Percentiles rank a stretch among this genome's conserved stretches.
Conservation (phyloP, 1,139 yeast genomes). For the Debaryomyces coudertii region DNA sequence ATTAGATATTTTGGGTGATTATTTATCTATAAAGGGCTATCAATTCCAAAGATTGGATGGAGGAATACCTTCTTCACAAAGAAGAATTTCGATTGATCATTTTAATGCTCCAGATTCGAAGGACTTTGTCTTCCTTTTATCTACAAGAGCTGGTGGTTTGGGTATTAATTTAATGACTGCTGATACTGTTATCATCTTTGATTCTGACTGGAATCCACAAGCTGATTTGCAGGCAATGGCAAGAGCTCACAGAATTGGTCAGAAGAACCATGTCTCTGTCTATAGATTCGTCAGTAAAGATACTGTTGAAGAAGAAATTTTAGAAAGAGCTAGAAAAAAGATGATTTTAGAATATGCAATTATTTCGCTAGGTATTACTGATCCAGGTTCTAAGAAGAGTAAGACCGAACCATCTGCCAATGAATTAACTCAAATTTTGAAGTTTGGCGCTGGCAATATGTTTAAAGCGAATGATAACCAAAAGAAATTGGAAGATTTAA, state of each 20-base stretch:
- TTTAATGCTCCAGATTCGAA: constrained; percentile 92
- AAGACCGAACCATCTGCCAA: constrained; percentile 74
- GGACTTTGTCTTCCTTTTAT: constrained; percentile 86
- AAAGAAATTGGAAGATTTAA: constrained; percentile 91
- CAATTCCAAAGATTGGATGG: constrained; percentile 95
- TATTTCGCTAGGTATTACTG: constrained; percentile 93
- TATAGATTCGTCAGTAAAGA: constrained; percentile 96
- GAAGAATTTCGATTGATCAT: constrained; percentile 94
- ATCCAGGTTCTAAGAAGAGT: constrained; percentile 51
- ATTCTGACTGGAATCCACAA: constrained; percentile 99
- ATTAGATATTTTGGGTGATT: constrained; percentile 94
- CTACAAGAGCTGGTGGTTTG: constrained; percentile 98
- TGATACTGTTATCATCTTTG: constrained; percentile 95
- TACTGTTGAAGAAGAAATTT: constrained; percentile 94
- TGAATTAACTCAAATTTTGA: constrained; percentile 89
- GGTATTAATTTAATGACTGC: constrained; percentile 99
- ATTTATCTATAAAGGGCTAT: constrained; percentile 84
- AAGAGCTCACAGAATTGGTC: constrained; percentile 98
- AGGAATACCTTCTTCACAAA: constrained; percentile 90
- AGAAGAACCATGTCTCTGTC: constrained; percentile 95
- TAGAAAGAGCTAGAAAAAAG: constrained; percentile 95
- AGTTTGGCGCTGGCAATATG: constrained; percentile 99
- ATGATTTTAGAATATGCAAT: constrained; percentile 98
- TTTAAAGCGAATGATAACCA: constrained; percentile 91
- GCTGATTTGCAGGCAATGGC: constrained; percentile 99